Evolutionary conservation across 2,329 filamentous ascomycete genomes (phyloP), one percentile per base, ranked within the genome.

Genomic region (Hymenoscyphus salicellus): DNA sequence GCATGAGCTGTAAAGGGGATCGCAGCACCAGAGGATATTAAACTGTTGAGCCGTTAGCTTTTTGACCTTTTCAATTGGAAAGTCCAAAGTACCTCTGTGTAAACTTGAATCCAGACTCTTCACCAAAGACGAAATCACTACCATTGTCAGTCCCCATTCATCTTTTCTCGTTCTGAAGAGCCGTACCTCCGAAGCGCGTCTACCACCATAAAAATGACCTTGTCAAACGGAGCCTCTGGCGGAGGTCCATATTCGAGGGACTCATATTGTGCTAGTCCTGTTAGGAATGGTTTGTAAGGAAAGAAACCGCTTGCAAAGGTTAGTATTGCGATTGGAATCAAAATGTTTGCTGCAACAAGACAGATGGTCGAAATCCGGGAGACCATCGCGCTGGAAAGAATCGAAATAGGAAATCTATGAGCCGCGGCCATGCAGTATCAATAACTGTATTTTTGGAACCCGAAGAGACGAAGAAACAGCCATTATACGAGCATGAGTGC

Each of bases 1-100:
- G 95, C 95, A 83, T 97, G 90, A 38, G 94, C 94, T 36, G 95
- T 99, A 76, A 96, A 99, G 2, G 95, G 95, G 43, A 98, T 82
- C 6, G 95, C 96, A 65, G 84, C 84, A 65, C 94, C 94, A 77
- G 88, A 83, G 73, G 89, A 86, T 75, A 98, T 96, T 69, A 98
- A 83, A 71, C 92, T 96, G 41, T 58, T 65, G 33, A 72, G 70
- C 20, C 71, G 74, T 68, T 49, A 62, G 60, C 61, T 64, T 67
- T 61, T 64, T 60, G 63, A 28, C 26, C 33, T 28, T 33, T 26
- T 17, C 56, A 17, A 36, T 30, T 6, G 23, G 20, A 38, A 17
- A 43, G 38, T 6, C 36, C 43, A 16, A 67, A 79, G 71, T 78
- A 96, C 93, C 87, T 88, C 80, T 98, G 95, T 2, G 93, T 96